Evolutionary conservation across 495 filamentous ascomycete species (phyloP).

Genomic region (Penicillium silybi): DNA sequence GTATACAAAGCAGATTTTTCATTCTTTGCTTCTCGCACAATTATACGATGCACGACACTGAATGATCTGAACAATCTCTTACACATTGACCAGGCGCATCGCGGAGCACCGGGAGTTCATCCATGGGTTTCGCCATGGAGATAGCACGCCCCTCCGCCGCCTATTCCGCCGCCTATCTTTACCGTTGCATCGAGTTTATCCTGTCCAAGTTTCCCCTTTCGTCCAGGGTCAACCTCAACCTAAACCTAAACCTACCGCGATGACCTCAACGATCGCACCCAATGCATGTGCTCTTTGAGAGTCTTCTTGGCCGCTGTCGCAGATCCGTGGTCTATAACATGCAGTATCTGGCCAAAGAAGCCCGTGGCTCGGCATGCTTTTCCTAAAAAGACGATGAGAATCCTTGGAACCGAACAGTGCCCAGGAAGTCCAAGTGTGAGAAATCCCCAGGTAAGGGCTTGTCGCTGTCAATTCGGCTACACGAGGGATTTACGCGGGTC

Average conservation of each 20-base stretch:
- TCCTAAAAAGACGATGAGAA: not conserved
- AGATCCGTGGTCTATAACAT: not conserved
- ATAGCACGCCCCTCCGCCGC: constrained; percentile 5
- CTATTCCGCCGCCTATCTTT: constrained; percentile 5
- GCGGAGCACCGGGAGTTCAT: not conserved
- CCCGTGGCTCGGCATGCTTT: not conserved
- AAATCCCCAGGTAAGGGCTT: too few relatives aligned
- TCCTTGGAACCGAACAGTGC: not conserved
- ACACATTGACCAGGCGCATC: too few relatives aligned
- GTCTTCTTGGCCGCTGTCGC: not conserved
- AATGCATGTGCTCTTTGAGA: not conserved
- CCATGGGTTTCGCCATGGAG: constrained; percentile 9
- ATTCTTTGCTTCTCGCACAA: not conserved
- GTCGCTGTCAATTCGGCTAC: too few relatives aligned
- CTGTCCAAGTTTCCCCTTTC: too few relatives aligned
- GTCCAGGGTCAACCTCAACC: too few relatives aligned
- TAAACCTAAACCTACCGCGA: not conserved
- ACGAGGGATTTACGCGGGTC: too few relatives aligned
- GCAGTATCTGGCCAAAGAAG: not conserved
- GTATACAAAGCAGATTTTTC: not conserved
- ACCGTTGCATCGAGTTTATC: not conserved
- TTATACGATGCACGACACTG: too few relatives aligned
- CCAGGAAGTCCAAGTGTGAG: not conserved
- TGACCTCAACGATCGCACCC: not conserved
- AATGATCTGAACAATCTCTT: not conserved